Evolutionary conservation across 2,329 filamentous ascomycete species (phyloP), one percentile per base, ranked within the genome.

Genomic region (Neopestalotiopsis clavispora): DNA sequence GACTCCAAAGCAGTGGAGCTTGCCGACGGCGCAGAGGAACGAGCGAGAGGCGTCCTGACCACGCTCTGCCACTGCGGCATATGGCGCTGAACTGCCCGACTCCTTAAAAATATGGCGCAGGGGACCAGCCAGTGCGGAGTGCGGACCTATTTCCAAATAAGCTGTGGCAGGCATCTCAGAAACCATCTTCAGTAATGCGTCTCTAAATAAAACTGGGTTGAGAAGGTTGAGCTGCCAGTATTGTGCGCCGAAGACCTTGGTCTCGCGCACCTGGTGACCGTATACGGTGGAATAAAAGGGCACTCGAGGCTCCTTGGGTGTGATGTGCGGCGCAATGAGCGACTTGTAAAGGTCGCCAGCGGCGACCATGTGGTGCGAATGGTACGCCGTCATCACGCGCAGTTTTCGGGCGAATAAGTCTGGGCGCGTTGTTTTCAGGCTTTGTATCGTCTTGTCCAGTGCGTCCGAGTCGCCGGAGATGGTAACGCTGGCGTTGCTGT

Each of bases 331-430:
- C 60, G 69, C 66, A 23, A 57, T 68, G 20, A 65, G 62, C 4
- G 38, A 20, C 12, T 32, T 20, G 70, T 73, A 76, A 66, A 69
- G 56, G 23, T 69, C 63, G 28, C 67, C 68, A 60, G 69, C 52
- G 10, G 68, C 62, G 40, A 65, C 45, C 72, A 75, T 74, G 62
- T 76, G 72, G 68, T 75, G 74, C 4, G 83, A 84, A 73, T 84
- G 83, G 66, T 83, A 85, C 0, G 82, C 82, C 66, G 76, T 80
- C 17, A 80, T 77, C 0, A 82, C 78, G 58, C 80, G 78, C 2
- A 84, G 72, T 6, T 74, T 58, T 1, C 79, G 74, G 1, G 77
- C 75, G 20, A 80, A 74, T 0, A 76, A 75, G n/a, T 76, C 77
- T 0, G 79, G 77, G 5, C 73, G 67, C 0, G 68, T 72, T 10